Percentiles rank a stretch among this genome's conserved stretches.
phyloP scores from a whole-genome alignment of 306 rosid species.

The Quillaja saponaria region DNA sequence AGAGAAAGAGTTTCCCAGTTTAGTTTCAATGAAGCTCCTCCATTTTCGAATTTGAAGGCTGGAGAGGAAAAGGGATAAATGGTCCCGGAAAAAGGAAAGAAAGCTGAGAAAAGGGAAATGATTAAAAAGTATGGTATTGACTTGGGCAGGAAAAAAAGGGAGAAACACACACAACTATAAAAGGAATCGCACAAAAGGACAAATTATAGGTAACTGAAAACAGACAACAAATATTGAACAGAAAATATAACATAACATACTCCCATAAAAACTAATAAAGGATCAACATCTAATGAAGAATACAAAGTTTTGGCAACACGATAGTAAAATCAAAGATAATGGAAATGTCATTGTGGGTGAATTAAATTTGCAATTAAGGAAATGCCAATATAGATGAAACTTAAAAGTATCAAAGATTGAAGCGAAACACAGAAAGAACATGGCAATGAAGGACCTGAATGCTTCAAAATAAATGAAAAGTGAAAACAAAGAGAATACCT shows the following conservation, averaged over 20 bases:
- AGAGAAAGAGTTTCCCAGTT: constrained; percentile 12
- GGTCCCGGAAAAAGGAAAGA: constrained; percentile 25
- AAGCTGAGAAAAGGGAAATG: background rate
- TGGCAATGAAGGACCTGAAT: background rate
- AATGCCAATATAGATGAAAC: background rate
- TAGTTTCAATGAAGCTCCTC: constrained; percentile 44
- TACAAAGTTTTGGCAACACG: too few species aligned
- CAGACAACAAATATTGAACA: constrained; percentile 8
- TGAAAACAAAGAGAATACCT: background rate
- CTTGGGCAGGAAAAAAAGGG: constrained; percentile 4
- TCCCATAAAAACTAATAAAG: too few species aligned
- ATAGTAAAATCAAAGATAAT: background rate
- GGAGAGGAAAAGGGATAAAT: constrained; percentile 15
- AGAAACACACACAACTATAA: background rate
- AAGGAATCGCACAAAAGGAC: background rate
- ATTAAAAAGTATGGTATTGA: background rate
- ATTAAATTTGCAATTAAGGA: background rate
- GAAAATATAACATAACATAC: background rate
- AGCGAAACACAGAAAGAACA: constrained; percentile 13
- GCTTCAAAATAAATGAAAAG: background rate
- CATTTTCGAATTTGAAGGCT: constrained; percentile 4
- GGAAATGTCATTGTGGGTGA: background rate
- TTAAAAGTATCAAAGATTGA: background rate
- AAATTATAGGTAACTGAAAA: constrained; percentile 1
- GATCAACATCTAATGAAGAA: too few species aligned